Conservation (phyloP, 345 rosid species). For the Ricinus communis region DNA sequence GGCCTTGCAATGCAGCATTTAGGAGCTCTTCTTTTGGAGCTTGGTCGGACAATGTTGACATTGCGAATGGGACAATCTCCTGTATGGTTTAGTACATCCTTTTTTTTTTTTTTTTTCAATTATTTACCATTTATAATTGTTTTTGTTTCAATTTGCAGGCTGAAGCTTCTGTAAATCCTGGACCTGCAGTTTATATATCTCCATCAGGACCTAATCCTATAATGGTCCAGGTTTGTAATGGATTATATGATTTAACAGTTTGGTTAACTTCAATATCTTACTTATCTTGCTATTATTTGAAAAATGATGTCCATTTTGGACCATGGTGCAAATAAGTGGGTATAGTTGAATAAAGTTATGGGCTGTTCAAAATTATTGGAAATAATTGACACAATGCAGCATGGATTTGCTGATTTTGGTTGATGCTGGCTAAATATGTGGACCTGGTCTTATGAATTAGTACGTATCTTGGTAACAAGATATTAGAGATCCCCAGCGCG, state of each 20-base stretch:
- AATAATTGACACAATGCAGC: too few relatives aligned
- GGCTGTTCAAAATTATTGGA: too few relatives aligned
- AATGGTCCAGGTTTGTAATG: constrained; percentile 81
- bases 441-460: too few relatives aligned
- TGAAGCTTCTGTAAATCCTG: constrained; percentile 70
- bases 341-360: too few relatives aligned
- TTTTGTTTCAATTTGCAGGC: constrained; percentile 46
- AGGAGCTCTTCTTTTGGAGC: constrained; percentile 91
- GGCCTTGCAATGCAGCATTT: constrained; percentile 85
- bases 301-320: neutral
- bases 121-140: neutral
- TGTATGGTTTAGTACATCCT: constrained; percentile 38
- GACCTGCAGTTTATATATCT: constrained; percentile 93
- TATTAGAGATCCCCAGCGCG: too few relatives aligned
- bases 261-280: neutral
- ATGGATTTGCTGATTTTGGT: too few relatives aligned
- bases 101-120: neutral
- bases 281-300: neutral
- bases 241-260: neutral
- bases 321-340: neutral
- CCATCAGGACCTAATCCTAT: constrained; percentile 90
- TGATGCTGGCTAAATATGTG: too few relatives aligned
- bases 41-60: constrained; percentile 82
- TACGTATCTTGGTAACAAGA: too few relatives aligned
- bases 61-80: constrained; percentile 81